Percentiles rank a stretch among this genome's conserved stretches.
Evolutionary conservation across 257 asterid species (phyloP).

Genomic region (Plantago elongata): DNA sequence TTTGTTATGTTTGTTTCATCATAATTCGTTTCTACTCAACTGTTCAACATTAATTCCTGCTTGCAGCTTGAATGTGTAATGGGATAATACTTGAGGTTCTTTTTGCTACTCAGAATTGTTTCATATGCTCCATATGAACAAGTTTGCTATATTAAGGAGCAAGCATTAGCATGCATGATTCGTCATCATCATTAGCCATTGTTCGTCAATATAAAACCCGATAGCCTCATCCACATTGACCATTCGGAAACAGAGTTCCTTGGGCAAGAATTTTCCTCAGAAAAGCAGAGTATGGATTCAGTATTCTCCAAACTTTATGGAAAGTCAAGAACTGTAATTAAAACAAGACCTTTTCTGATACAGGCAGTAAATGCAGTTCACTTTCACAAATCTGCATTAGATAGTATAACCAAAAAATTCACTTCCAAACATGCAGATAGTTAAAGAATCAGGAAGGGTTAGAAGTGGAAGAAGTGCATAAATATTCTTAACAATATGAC

Average conservation of each 20-base stretch:
- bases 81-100: too few species aligned
- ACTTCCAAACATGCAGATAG: conserved; percentile 2
- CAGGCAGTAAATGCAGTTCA: neutral
- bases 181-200: too few species aligned
- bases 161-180: too few species aligned
- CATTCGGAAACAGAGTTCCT: neutral
- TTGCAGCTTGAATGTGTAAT: too few species aligned
- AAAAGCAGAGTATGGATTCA: neutral
- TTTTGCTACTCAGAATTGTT: too few species aligned
- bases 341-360: conserved; percentile 2
- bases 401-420: conserved; percentile 1
- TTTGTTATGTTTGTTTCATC: neutral
- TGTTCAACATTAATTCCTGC: too few species aligned
- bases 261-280: neutral
- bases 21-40: too few species aligned
- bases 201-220: too few species aligned
- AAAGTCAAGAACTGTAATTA: conserved; percentile 1
- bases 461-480: neutral
- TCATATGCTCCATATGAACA: too few species aligned
- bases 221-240: neutral
- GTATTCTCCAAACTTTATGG: neutral
- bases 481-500: neutral
- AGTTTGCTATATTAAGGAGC: too few species aligned
- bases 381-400: neutral
- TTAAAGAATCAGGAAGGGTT: neutral